Percentiles rank a stretch among this genome's conserved stretches.
These are phyloP conservation scores for Clarireedia monteithiana DNA, from an alignment of 2,329 filamentous ascomycete genomes.

Conservation along the genomic window DNA sequence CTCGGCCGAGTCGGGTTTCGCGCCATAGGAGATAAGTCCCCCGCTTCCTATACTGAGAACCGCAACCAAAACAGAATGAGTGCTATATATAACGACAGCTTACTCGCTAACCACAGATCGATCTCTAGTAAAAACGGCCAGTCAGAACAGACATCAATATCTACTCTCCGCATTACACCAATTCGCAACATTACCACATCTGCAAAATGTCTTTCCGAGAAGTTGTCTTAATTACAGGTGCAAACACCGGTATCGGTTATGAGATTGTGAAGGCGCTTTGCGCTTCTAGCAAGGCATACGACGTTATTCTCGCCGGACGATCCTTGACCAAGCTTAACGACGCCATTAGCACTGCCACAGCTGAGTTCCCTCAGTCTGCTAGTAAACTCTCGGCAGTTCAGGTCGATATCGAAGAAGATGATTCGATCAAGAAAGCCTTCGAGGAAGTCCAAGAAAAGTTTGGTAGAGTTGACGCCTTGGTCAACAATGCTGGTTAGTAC, in stretches of 20 bases:
- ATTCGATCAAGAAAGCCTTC: conserved; percentile 28
- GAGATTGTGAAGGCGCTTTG: conserved; percentile 28
- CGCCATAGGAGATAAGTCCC: no score
- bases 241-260: conserved; percentile 34
- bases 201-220: background rate
- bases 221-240: conserved; percentile 32
- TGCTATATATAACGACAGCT: no score
- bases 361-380: conserved; percentile 28
- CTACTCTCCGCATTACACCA: no score
- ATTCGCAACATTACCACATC: no score
- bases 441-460: conserved; percentile 23
- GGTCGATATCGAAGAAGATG: conserved; percentile 29
- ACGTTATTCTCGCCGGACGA: conserved; percentile 37
- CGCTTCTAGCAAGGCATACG: conserved; percentile 8
- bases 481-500: conserved; percentile 29
- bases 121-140: no score
- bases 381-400: conserved; percentile 23
- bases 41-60: no score
- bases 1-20: no score
- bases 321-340: conserved; percentile 33
- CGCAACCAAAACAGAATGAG: no score
- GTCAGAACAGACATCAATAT: no score
- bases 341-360: conserved; percentile 30
- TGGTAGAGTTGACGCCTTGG: conserved; percentile 30
- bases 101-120: no score